phyloP scores from a whole-genome alignment of 345 rosid species.

The Syzygium aromaticum region DNA sequence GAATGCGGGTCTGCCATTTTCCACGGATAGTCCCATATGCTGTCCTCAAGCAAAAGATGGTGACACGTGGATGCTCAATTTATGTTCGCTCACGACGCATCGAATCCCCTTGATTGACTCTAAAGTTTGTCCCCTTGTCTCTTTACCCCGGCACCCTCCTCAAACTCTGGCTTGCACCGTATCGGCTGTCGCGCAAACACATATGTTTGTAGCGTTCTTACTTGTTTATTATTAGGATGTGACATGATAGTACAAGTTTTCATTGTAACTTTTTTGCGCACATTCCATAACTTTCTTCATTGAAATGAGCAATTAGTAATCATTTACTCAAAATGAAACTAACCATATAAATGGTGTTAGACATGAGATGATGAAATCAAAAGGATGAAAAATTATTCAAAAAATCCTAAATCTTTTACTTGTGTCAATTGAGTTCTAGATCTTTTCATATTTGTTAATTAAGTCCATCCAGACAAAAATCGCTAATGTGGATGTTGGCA shows the following conservation, averaged over 20 bases:
- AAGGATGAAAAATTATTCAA: background rate
- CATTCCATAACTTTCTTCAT: background rate
- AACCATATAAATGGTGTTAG: background rate
- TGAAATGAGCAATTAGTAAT: background rate
- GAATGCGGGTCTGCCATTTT: rapidly evolving
- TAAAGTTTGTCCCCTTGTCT: background rate
- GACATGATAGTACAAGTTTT: background rate
- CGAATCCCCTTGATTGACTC: background rate
- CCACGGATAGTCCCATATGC: background rate
- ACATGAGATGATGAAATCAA: background rate
- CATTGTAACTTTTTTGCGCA: background rate
- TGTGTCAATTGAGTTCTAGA: too few species aligned
- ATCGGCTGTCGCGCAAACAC: background rate
- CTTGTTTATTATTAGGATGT: background rate
- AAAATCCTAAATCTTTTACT: too few species aligned
- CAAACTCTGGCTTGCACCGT: background rate
- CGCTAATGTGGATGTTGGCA: too few species aligned
- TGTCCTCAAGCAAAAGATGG: background rate
- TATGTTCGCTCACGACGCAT: background rate
- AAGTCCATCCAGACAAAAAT: too few species aligned
- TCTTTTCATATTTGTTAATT: too few species aligned
- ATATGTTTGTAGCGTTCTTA: background rate
- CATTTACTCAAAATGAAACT: too few species aligned
- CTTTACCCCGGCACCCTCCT: background rate
- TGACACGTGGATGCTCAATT: background rate